Percentiles rank a stretch among this genome's conserved stretches.
These are phyloP conservation scores for Hericium rajendrae DNA, from an alignment of 768 basidiomycete species.

Conservation along the genomic window DNA sequence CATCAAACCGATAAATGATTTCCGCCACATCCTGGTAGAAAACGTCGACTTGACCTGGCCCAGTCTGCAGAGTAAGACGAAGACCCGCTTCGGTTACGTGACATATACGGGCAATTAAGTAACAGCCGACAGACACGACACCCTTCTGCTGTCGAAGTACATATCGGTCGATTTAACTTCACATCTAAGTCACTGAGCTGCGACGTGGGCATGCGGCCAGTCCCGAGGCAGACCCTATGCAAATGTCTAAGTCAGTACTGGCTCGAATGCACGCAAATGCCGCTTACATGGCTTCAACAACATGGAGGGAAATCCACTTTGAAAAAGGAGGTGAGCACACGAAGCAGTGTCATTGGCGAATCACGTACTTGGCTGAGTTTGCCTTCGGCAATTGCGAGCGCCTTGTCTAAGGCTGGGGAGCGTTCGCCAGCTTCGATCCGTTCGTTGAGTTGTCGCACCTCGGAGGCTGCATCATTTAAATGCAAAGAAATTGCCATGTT, in stretches of 20 bases:
- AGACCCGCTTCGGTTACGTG: slow-evolving; percentile 8
- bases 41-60: slow-evolving; percentile 3
- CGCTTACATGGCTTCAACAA: slow-evolving; percentile 12
- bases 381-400: slow-evolving; percentile 1
- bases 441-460: slow-evolving; percentile 6
- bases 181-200: neutral
- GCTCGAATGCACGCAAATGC: neutral
- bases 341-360: neutral
- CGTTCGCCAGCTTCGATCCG: slow-evolving; percentile 4
- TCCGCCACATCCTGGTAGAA: slow-evolving; percentile 9
- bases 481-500: slow-evolving; percentile 38
- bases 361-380: slow-evolving; percentile 4
- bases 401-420: neutral
- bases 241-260: neutral
- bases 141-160: slow-evolving; percentile 4
- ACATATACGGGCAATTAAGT: slow-evolving; percentile 6
- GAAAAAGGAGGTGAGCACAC: neutral
- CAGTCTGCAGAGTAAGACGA: slow-evolving; percentile 5
- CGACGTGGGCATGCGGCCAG: slow-evolving; percentile 10
- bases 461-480: slow-evolving; percentile 15
- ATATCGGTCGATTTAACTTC: neutral
- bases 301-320: slow-evolving; percentile 11
- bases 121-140: slow-evolving; percentile 8
- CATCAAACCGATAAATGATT: slow-evolving; percentile 10
- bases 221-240: slow-evolving; percentile 13